phyloP scores from a whole-genome alignment of 139 green algal genomes.

The Raphidocelis subcapitata region DNA sequence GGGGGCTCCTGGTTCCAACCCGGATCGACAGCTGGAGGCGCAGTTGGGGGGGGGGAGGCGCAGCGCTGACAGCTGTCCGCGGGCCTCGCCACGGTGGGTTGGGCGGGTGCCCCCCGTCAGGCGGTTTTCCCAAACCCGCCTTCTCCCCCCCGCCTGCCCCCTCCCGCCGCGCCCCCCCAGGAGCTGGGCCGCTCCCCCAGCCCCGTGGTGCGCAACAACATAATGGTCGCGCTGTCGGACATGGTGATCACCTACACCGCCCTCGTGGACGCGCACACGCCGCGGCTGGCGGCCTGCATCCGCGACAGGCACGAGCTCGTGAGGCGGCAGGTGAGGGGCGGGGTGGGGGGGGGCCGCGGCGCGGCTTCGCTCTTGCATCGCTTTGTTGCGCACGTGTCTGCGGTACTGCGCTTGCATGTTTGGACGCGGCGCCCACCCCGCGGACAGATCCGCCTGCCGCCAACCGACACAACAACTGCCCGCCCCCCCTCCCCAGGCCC shows the following conservation, averaged over 20 bases:
- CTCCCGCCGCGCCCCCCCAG: no score
- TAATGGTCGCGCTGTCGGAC: constrained; percentile 84
- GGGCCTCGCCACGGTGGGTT: no score
- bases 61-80: no score
- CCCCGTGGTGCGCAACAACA: constrained; percentile 86
- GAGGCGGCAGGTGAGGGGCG: no score
- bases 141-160: no score
- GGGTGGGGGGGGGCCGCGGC: constrained; percentile 31
- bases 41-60: no score
- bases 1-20: no score
- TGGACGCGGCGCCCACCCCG: no score
- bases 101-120: no score
- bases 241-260: constrained; percentile 81
- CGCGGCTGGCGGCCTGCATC: constrained; percentile 68
- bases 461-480: not conserved
- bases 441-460: no score
- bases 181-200: constrained; percentile 43
- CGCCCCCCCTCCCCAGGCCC: constrained; percentile 49
- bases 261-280: constrained; percentile 78
- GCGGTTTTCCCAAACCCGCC: no score
- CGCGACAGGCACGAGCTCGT: constrained; percentile 81
- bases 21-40: no score
- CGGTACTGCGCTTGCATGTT: not conserved
- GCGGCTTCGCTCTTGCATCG: not conserved
- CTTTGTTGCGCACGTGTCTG: not conserved